Conservation (phyloP, 805 yeast genomes). For the Soucietia sequanensis region DNA sequence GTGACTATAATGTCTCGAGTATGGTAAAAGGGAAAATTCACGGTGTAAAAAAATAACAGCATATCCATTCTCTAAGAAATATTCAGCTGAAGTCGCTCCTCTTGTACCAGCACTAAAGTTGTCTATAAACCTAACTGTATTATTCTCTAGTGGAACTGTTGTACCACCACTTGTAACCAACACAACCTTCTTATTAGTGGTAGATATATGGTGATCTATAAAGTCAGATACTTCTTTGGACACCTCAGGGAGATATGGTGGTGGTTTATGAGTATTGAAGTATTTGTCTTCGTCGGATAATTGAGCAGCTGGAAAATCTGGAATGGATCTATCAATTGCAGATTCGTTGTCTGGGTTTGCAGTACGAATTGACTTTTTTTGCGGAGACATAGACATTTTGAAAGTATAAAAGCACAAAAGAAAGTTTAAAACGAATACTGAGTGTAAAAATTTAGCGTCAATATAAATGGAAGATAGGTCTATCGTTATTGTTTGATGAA, state of each 20-base stretch:
- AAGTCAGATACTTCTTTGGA: slow-evolving; percentile 58
- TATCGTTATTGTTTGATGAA: no score
- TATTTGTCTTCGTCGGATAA: slow-evolving; percentile 71
- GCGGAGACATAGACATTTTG: no score
- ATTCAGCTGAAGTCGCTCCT: slow-evolving; percentile 95
- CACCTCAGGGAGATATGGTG: slow-evolving; percentile 67
- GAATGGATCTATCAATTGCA: slow-evolving; percentile 78
- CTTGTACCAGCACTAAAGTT: slow-evolving; percentile 97
- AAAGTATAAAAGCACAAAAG: no score
- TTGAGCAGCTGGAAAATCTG: slow-evolving; percentile 76
- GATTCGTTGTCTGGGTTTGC: slow-evolving; percentile 65
- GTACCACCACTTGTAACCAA: slow-evolving; percentile 97
- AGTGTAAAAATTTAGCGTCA: no score
- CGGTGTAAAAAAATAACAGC: slow-evolving; percentile 92
- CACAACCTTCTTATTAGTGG: slow-evolving; percentile 55
- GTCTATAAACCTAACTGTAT: slow-evolving; percentile 95
- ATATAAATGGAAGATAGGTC: no score
- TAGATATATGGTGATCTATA: slow-evolving; percentile 49
- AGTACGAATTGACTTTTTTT: slow-evolving; percentile 40
- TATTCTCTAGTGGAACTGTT: slow-evolving; percentile 94
- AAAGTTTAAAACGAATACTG: no score
- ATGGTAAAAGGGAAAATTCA: slow-evolving; percentile 89
- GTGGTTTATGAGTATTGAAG: slow-evolving; percentile 71
- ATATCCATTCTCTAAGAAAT: slow-evolving; percentile 79
- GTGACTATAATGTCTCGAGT: slow-evolving; percentile 85